Evolutionary conservation across 176 grass and related monocot species (phyloP), one percentile per base, ranked within the genome.

Genomic region (Aegilops longissima): DNA sequence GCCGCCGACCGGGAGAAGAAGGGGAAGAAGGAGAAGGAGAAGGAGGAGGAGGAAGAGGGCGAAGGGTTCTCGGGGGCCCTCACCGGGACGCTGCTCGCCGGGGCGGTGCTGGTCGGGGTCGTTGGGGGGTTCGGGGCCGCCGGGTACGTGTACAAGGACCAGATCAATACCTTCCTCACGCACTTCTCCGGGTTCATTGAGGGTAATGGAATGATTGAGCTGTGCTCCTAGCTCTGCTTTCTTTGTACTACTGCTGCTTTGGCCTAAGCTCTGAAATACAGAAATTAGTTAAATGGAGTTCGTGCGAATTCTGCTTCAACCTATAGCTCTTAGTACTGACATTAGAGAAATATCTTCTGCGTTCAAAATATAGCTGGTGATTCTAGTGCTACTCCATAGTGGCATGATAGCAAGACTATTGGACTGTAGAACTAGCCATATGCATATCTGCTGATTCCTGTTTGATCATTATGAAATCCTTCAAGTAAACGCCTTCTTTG

Each of bases 141-240:
- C 33, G 94, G 97, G 13, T 99, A 99, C 86, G 83, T 94, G 82
- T 99, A 97, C 88, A 96, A 61, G 84, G 97, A 99, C 68, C 97
- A 99, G 83, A 89, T 97, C 84, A 99, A 93, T 87, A 44, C 89
- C 62, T 99, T 99, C 76, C 92, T 99, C 80, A 94, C 90, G 6
- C 97, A 94, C 79, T 99, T 99, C 89, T 96, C 97, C 11, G 92
- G 83, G 25, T 94, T 96, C 54, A 96, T 99, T 72, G 97, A 99
- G 70, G 97, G 97, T 96, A 87, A 72, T 87, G 45, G 40, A 38
- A 39, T 27, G 39, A 72, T 82, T 25, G 18, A 66, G 49, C 81
- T 81, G 24, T 38, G 76, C 71, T 65, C 73, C 45, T 20, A 59
- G 11, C 78, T 89, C 12, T 85, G 30, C 23, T 62, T 78, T 6